Percentiles rank a stretch among this genome's conserved stretches.
Conservation (phyloP, 331 rosid species). For the Telfairia occidentalis region DNA sequence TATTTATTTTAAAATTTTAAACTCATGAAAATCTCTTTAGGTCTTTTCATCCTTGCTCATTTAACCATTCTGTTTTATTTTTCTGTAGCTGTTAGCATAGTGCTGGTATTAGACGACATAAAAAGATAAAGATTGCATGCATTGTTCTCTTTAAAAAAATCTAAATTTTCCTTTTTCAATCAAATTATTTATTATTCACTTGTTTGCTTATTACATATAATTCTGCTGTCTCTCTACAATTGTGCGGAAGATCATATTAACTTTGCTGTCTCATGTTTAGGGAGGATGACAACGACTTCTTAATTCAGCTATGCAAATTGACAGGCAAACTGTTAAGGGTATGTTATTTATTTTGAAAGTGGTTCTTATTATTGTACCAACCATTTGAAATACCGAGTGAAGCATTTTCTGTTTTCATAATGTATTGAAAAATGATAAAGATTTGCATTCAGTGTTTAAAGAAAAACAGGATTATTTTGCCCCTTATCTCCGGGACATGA, state of each 20-base stretch:
- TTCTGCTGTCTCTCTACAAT: neutral
- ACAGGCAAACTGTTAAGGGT: constrained; percentile 81
- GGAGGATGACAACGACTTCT: constrained; percentile 78
- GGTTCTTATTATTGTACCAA: neutral
- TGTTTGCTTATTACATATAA: neutral
- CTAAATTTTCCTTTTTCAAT: too few species aligned
- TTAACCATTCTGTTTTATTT: neutral
- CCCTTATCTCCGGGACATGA: neutral
- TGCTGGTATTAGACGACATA: neutral
- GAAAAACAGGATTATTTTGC: neutral
- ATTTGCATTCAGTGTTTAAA: too few species aligned
- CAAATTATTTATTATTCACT: neutral
- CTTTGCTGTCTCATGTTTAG: constrained; percentile 24
- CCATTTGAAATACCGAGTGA: neutral
- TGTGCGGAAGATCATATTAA: neutral
- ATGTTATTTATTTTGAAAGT: constrained; percentile 6
- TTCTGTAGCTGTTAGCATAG: neutral
- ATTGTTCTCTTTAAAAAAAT: neutral
- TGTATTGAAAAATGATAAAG: neutral
- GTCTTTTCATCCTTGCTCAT: neutral
- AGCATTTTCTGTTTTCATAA: neutral
- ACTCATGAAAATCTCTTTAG: neutral
- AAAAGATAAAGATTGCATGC: neutral
- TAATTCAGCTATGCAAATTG: constrained; percentile 71
- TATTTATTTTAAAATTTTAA: too few species aligned